phyloP scores from a whole-genome alignment of 371 early-diverging fungal genomes.

The Zychaea mexicana region DNA sequence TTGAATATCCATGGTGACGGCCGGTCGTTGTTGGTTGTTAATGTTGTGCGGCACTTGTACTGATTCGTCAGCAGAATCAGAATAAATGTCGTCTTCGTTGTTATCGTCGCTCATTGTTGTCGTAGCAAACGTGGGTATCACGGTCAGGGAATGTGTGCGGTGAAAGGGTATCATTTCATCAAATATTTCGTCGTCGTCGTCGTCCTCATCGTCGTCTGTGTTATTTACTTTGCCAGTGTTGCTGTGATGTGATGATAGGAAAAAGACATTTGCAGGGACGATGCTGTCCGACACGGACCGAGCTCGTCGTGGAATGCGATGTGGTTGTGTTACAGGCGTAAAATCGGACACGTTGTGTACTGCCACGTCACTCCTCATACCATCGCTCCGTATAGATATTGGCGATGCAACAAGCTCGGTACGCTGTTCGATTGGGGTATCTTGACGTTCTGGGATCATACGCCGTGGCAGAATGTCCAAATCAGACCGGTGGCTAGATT shows the following conservation, averaged over 20 bases:
- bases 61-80: not conserved
- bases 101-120: slow-evolving; percentile 1
- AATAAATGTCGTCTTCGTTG: not conserved
- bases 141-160: slow-evolving; percentile 18
- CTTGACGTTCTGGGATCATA: slow-evolving; percentile 6
- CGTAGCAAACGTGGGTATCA: slow-evolving; percentile 10
- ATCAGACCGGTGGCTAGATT: slow-evolving; percentile 15
- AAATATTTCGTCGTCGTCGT: not conserved
- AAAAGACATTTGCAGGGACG: not conserved
- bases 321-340: slow-evolving; percentile 11
- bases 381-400: not conserved
- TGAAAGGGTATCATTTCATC: not conserved
- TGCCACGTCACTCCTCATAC: slow-evolving; percentile 1
- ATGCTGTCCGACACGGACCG: slow-evolving; percentile 28
- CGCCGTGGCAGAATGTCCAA: slow-evolving; percentile 19
- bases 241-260: not conserved
- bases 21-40: slow-evolving; percentile 13
- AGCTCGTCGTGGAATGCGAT: slow-evolving; percentile 17
- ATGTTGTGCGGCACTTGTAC: not conserved
- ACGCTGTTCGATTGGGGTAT: not conserved
- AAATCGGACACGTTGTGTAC: slow-evolving; percentile 18
- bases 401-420: slow-evolving; percentile 9
- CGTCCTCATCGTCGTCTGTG: not conserved
- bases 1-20: slow-evolving; percentile 32
- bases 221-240: too few species aligned